phyloP scores from a whole-genome alignment of 2,329 filamentous ascomycete species.

The Graphiopsis chlorocephala region DNA sequence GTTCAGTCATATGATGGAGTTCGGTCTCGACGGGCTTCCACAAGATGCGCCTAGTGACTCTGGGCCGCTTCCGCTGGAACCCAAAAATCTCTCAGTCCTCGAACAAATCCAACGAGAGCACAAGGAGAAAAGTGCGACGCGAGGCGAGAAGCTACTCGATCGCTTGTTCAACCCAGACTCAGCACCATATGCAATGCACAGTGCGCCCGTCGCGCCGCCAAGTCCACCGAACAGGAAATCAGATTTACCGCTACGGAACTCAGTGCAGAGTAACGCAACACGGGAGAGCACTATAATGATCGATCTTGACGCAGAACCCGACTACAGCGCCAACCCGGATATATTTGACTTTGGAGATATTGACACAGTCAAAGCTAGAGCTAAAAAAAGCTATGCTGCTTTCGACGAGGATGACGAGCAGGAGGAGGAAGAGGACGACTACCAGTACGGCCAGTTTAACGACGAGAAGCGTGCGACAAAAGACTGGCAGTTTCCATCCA shows the following conservation, averaged over 20 bases:
- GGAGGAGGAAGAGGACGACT: conserved; percentile 40
- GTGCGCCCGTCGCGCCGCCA: conserved; percentile 45
- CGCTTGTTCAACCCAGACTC: conserved; percentile 56
- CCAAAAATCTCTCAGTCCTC: conserved; percentile 23
- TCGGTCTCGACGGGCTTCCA: conserved; percentile 20
- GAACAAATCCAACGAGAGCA: conserved; percentile 47
- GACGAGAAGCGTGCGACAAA: conserved; percentile 44
- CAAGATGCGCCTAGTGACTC: conserved; percentile 13
- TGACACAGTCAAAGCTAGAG: conserved; percentile 57
- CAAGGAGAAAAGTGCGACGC: conserved; percentile 56
- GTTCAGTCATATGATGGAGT: conserved; percentile 33
- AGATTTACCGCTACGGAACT: conserved; percentile 41
- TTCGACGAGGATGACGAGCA: conserved; percentile 33
- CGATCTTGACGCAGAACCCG: conserved; percentile 51
- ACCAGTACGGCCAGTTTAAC: conserved; percentile 32
- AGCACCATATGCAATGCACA: conserved; percentile 58
- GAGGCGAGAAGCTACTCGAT: conserved; percentile 56
- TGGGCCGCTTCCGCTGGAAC: conserved; percentile 18
- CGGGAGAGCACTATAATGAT: conserved; percentile 55
- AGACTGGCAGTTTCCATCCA: conserved; percentile 56
- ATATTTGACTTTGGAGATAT: conserved; percentile 48
- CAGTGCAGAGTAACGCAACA: conserved; percentile 34
- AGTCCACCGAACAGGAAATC: conserved; percentile 24
- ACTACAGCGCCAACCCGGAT: conserved; percentile 40
- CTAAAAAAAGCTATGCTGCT: neutral